Conservation (phyloP, 768 basidiomycete species). For the Pleurotus eryngii region DNA sequence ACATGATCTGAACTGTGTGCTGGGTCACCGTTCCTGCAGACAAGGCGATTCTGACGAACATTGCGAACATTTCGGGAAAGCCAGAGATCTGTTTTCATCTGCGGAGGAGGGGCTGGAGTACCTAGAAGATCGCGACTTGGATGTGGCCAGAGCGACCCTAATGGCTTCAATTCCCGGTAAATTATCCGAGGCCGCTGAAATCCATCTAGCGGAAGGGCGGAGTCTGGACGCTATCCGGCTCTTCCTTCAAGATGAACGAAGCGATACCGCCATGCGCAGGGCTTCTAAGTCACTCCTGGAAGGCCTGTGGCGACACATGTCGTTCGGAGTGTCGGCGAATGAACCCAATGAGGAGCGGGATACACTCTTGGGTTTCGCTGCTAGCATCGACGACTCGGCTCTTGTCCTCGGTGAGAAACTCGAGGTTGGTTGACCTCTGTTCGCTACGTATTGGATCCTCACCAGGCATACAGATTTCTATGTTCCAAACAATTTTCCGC, state of each 20-base stretch:
- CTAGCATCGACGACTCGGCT: not conserved
- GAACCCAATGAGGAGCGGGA: slow-evolving; percentile 6
- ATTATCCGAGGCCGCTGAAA: slow-evolving; percentile 47
- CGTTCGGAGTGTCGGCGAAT: slow-evolving; percentile 31
- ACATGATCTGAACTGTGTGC: slow-evolving; percentile 32
- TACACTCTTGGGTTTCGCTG: not conserved
- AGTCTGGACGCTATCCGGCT: slow-evolving; percentile 43
- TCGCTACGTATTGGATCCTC: not conserved
- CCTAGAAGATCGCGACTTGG: slow-evolving; percentile 50
- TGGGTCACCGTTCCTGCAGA: not conserved
- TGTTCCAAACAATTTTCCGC: slow-evolving; percentile 31
- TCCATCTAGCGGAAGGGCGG: slow-evolving; percentile 47
- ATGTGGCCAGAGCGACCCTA: slow-evolving; percentile 42
- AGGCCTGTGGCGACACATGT: slow-evolving; percentile 41
- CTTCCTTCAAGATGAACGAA: slow-evolving; percentile 32
- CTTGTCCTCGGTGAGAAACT: not conserved
- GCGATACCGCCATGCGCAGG: slow-evolving; percentile 22
- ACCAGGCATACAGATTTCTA: slow-evolving; percentile 18
- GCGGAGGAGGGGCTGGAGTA: slow-evolving; percentile 55
- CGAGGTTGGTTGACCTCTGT: not conserved
- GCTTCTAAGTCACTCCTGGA: slow-evolving; percentile 39
- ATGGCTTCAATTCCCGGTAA: slow-evolving; percentile 36
- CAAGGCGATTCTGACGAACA: not conserved
- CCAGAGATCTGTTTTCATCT: slow-evolving; percentile 42
- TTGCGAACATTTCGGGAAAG: slow-evolving; percentile 34